These are phyloP conservation scores for Pyricularia pennisetigena DNA, from an alignment of 2,329 filamentous ascomycete species.

Conservation along the genomic window DNA sequence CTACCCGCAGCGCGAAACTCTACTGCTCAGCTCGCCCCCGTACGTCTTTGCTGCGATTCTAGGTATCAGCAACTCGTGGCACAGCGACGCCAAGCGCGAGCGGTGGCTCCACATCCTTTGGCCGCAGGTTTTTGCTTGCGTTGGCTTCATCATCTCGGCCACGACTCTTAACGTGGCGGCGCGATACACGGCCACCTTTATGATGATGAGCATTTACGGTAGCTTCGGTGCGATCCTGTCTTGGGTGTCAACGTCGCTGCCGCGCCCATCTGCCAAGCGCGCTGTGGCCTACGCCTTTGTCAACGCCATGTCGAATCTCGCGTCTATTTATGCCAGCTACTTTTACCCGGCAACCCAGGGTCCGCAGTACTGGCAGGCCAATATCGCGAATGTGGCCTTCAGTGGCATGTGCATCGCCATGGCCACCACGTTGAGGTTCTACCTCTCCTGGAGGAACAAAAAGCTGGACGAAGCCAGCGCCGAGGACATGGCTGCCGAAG, in stretches of 20 bases:
- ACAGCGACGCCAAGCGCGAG: conserved; percentile 17
- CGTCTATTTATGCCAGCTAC: conserved; percentile 25
- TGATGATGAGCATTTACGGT: conserved; percentile 9
- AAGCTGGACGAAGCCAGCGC: conserved; percentile 7
- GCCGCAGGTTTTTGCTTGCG: conserved; percentile 9
- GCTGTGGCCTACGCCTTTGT: conserved; percentile 29
- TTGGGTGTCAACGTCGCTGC: conserved; percentile 14
- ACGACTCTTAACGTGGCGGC: conserved; percentile 12
- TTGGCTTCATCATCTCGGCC: conserved; percentile 17
- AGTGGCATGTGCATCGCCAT: conserved; percentile 9
- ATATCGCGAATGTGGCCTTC: conserved; percentile 11
- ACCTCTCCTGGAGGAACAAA: conserved; percentile 9
- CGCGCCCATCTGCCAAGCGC: conserved; percentile 29
- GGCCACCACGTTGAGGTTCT: conserved; percentile 9
- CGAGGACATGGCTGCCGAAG: conserved; percentile 7
- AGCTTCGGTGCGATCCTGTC: conserved; percentile 2
- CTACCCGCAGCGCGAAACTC: conserved; percentile 15
- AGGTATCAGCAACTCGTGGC: conserved; percentile 18
- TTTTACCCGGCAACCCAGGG: conserved; percentile 15
- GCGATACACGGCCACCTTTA: conserved; percentile 13
- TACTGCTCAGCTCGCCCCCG: conserved; percentile 19
- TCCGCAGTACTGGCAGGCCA: conserved; percentile 11
- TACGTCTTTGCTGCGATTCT: conserved; percentile 18
- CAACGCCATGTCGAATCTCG: conserved; percentile 24
- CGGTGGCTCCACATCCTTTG: conserved; percentile 15